Conservation (phyloP, 176 grass and related monocot species). For the Stipa capillata region DNA sequence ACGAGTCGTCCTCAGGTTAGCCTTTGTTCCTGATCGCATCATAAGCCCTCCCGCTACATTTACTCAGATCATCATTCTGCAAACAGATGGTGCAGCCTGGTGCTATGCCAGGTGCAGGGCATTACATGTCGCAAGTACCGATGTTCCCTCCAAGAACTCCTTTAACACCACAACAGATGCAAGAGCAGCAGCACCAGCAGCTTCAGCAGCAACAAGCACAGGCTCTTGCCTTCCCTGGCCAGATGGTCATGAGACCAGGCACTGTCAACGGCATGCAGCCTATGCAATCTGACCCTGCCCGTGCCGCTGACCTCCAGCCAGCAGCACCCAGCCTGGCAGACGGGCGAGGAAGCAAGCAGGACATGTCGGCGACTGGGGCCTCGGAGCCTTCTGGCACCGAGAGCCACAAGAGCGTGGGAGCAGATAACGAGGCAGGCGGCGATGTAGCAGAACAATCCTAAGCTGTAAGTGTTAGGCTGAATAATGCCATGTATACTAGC, state of each 20-base stretch:
- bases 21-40: not conserved
- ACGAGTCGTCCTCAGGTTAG: slow-evolving; percentile 73
- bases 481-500: slow-evolving; percentile 47
- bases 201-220: slow-evolving; percentile 67
- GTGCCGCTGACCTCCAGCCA: slow-evolving; percentile 31
- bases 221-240: slow-evolving; percentile 47
- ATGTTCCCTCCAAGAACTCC: slow-evolving; percentile 79
- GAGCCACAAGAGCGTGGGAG: slow-evolving; percentile 47
- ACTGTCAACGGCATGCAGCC: slow-evolving; percentile 63
- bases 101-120: slow-evolving; percentile 39
- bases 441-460: slow-evolving; percentile 37
- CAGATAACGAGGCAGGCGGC: slow-evolving; percentile 24
- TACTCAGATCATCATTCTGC: not conserved
- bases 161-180: slow-evolving; percentile 70
- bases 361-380: slow-evolving; percentile 6
- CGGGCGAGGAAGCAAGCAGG: slow-evolving; percentile 44
- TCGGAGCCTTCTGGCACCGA: slow-evolving; percentile 37
- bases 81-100: slow-evolving; percentile 61
- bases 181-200: slow-evolving; percentile 63
- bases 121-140: slow-evolving; percentile 66
- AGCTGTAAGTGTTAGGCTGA: slow-evolving; percentile 15
- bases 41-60: not conserved
- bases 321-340: not conserved
- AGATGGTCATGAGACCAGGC: slow-evolving; percentile 64
- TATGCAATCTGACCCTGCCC: slow-evolving; percentile 46